Evolutionary conservation across 805 yeast species (phyloP), one percentile per base, ranked within the genome.

Genomic region (Millerozyma acaciae): DNA sequence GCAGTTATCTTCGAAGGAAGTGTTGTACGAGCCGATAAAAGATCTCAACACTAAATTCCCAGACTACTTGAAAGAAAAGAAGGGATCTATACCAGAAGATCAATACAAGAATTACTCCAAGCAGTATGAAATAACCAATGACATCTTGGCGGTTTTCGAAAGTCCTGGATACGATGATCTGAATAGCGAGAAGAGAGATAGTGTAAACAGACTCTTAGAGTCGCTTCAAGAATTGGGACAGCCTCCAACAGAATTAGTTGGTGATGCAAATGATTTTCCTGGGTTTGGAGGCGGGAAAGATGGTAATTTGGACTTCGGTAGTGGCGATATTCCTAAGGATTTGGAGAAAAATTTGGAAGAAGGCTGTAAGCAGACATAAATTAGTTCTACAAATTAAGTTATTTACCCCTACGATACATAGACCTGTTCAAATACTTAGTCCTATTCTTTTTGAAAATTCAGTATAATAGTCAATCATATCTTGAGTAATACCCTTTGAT

Each of bases 1-100:
- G 41, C 90, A 88, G 52, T 70, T 90, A 54, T 76, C 93, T 6
- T 77, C 93, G 4, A 90, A 88, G 51, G 89, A 81, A 37, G 84
- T 89, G 14, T 68, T 90, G 23, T 89, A 85, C 51, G 95, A 83
- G 45, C 96, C 97, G 2, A 71, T 90, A 60, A 83, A 80, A 49
- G 95, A 87, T 39, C 69, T 89, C 53, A 76, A 80, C 43, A 60
- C 65, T 8, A 85, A 84, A 51, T 86, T 79, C 53, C 84, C 87
- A 2, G 70, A 57, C 17, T 90, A 85, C 80, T 66, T 90, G 40
- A 58, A 62, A 28, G 74, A 72, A 30, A 70, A 83, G 42, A 63
- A 65, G 32, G 70, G 65, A 6, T 45, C 50, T 22, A 52, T 78
- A 16, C 35, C 66, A 6, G 62, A 55, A 2, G 75, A 63, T 5